Evolutionary conservation across 2,329 filamentous ascomycete species (phyloP), one percentile per base, ranked within the genome.

Genomic region (Alternaria sp.): DNA sequence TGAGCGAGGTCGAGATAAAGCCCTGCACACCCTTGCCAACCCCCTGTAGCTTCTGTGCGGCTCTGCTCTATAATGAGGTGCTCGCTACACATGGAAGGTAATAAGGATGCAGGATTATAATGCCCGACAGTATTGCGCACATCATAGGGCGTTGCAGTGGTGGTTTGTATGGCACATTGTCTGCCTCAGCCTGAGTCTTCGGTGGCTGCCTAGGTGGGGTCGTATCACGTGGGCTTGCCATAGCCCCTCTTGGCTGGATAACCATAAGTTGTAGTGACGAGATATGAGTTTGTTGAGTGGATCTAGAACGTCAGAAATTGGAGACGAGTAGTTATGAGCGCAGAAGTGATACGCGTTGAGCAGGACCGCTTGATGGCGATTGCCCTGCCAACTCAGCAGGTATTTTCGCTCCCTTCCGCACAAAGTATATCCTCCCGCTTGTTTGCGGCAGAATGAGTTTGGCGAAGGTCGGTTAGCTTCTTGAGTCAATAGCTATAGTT

Each of bases 1-100:
- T 52, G 55, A 57, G 26, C 26, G 54, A 57, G 28, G 55, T 57
- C 20, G 18, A n/a, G 52, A 46, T 46, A 57, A 41, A 47, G 55
- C 41, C 54, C 39, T 28, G 54, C 7, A 46, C 11, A n/a, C 54
- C 18, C 28, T 43, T 53, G 14, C 38, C 39, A 20, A 4, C 4
- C 16, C 39, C 7, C 28, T 24, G 30, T 39, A 8, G 36, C 36
- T 7, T 12, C 16, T 16, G 39, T 24, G 39, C 39, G 20, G 39
- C 39, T 42, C 39, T 42, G 34, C 30, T 22, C 14, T 36, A 8
- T 3, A n/a, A 26, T 3, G 14, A 1, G 30, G 5, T 49, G 12
- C 32, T 49, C 18, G 46, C 18, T 49, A 36, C 20, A 20, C 20
- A 20, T 7, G 12, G 20, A 42, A 1, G 6, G 11, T 42, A 11